phyloP scores from a whole-genome alignment of 2,329 filamentous ascomycete species.

The Fusarium fracticaudum region DNA sequence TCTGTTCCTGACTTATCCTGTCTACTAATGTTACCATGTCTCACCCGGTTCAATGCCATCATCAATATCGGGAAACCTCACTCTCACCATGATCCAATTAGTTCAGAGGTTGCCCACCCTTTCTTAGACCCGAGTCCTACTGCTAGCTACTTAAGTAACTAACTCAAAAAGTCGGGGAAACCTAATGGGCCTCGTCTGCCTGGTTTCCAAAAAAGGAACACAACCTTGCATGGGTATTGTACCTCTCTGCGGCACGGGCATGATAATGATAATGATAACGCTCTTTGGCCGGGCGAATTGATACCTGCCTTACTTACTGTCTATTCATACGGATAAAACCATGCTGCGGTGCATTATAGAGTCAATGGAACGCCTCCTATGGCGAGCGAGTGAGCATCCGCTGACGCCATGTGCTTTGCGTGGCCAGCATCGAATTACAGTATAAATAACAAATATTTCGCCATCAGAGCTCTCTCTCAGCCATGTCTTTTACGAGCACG shows the following conservation, averaged over 20 bases:
- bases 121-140: neutral
- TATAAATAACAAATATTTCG: conserved; percentile 26
- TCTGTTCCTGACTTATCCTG: conserved; percentile 14
- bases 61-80: conserved; percentile 8
- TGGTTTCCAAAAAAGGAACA: conserved; percentile 24
- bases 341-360: neutral
- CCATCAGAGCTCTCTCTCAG: conserved; percentile 19
- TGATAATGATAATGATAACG: conserved; percentile 16
- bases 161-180: conserved; percentile 11
- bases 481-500: neutral
- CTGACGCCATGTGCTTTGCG: conserved; percentile 35
- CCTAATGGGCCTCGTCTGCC: neutral
- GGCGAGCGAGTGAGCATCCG: conserved; percentile 26
- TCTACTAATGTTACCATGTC: neutral
- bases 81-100: conserved; percentile 9
- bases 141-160: neutral
- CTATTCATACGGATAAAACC: neutral
- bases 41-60: neutral
- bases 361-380: conserved; percentile 8
- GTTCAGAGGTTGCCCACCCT: conserved; percentile 1
- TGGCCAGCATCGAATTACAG: neutral
- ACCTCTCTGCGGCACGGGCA: neutral
- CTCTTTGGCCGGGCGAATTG: neutral
- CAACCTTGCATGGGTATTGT: conserved; percentile 9
- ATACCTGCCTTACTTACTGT: neutral